Percentiles rank a stretch among this genome's conserved stretches.
These are phyloP conservation scores for Aquilaria yunnanensis DNA, from an alignment of 345 rosid species.

Conservation along the genomic window DNA sequence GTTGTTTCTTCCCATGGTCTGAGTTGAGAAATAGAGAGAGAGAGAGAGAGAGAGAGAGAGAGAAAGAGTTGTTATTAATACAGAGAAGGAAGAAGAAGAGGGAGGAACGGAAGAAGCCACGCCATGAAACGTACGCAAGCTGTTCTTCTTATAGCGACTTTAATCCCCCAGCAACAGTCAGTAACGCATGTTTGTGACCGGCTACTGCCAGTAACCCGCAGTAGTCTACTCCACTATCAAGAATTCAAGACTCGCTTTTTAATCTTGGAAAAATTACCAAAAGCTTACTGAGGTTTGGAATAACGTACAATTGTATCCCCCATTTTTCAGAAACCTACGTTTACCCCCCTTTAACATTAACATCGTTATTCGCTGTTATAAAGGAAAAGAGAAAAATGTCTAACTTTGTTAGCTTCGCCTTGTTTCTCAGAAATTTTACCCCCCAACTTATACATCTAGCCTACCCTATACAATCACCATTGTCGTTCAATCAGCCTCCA, in stretches of 20 bases:
- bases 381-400: background rate
- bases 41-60: background rate
- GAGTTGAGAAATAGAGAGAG: too few species aligned
- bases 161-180: constrained; percentile 12
- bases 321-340: too few species aligned
- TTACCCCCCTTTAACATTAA: too few species aligned
- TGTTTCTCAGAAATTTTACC: background rate
- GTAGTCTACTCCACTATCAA: background rate
- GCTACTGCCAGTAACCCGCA: background rate
- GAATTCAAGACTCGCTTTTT: too few species aligned
- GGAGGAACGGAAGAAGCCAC: constrained; percentile 1
- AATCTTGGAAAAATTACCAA: too few species aligned
- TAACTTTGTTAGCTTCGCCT: too few species aligned
- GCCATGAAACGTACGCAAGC: constrained; percentile 3
- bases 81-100: background rate
- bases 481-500: too few species aligned
- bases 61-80: too few species aligned
- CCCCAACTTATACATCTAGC: background rate
- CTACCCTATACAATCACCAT: too few species aligned
- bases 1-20: too few species aligned
- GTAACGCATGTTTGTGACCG: constrained; percentile 11
- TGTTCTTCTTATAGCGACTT: constrained; percentile 2
- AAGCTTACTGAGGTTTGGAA: too few species aligned
- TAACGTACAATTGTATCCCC: background rate
- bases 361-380: too few species aligned